These are phyloP conservation scores for Jatropha curcas DNA, from an alignment of 345 rosid species.

Conservation along the genomic window DNA sequence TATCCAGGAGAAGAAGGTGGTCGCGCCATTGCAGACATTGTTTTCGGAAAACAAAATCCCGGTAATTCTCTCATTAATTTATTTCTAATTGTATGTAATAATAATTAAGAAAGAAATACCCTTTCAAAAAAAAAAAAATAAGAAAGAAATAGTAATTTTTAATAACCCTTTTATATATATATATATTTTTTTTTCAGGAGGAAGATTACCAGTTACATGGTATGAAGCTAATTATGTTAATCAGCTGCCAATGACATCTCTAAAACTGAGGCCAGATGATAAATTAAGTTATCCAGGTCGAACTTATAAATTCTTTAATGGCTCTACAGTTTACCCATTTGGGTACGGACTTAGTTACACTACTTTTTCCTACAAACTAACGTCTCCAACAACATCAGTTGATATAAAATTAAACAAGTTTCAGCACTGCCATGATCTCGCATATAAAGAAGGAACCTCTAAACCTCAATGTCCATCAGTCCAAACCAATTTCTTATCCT, in stretches of 20 bases:
- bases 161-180: background rate
- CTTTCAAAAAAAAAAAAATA: too few species aligned
- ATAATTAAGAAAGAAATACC: too few species aligned
- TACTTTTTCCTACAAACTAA: slow-evolving; percentile 14
- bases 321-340: slow-evolving; percentile 50
- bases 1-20: slow-evolving; percentile 80
- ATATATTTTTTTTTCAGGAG: slow-evolving; percentile 42
- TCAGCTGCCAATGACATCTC: slow-evolving; percentile 52
- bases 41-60: slow-evolving; percentile 64
- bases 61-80: slow-evolving; percentile 25
- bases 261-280: slow-evolving; percentile 48
- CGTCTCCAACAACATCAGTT: background rate
- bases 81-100: too few species aligned
- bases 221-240: slow-evolving; percentile 35
- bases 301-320: slow-evolving; percentile 60
- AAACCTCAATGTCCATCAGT: slow-evolving; percentile 23
- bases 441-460: background rate
- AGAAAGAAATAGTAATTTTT: too few species aligned
- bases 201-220: slow-evolving; percentile 61
- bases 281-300: slow-evolving; percentile 50
- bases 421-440: slow-evolving; percentile 31
- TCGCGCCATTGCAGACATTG: slow-evolving; percentile 59
- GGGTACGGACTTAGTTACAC: slow-evolving; percentile 62
- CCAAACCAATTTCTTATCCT: background rate
- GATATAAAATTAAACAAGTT: slow-evolving; percentile 6